phyloP scores from a whole-genome alignment of 805 yeast genomes.

The Barnettozyma pratensis region DNA sequence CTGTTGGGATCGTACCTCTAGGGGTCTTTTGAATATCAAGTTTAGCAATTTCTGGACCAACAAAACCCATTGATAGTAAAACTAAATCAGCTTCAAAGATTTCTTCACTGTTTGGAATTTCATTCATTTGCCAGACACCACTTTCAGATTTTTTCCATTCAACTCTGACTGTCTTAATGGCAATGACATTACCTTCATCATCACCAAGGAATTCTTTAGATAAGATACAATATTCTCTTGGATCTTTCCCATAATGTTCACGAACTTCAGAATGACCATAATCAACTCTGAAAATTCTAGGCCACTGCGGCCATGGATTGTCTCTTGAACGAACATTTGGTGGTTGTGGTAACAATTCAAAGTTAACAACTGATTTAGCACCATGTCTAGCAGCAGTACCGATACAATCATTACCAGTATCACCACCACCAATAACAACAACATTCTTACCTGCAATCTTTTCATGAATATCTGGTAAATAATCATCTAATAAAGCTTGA shows the following conservation, averaged over 20 bases:
- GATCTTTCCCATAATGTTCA: constrained; percentile 94
- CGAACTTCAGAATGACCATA: constrained; percentile 96
- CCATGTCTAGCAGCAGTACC: constrained; percentile 98
- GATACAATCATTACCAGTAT: constrained; percentile 97
- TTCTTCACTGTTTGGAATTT: constrained; percentile 92
- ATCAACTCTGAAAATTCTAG: constrained; percentile 94
- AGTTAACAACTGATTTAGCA: constrained; percentile 88
- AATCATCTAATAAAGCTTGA: constrained; percentile 76
- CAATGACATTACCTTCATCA: constrained; percentile 91
- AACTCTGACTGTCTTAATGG: constrained; percentile 92
- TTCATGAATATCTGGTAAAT: constrained; percentile 69
- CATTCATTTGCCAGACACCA: constrained; percentile 99
- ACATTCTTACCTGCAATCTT: constrained; percentile 81
- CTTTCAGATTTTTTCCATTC: constrained; percentile 95
- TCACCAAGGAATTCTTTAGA: constrained; percentile 95
- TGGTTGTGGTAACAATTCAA: constrained; percentile 92
- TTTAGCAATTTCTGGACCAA: constrained; percentile 89
- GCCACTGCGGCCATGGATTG: constrained; percentile 99
- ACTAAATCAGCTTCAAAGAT: constrained; percentile 93
- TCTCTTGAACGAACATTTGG: constrained; percentile 81
- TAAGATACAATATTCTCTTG: constrained; percentile 92
- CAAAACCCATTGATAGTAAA: constrained; percentile 92
- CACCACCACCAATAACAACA: constrained; percentile 99
- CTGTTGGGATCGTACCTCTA: constrained; percentile 75
- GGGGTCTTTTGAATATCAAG: constrained; percentile 61